Evolutionary conservation across 805 yeast genomes (phyloP).

Genomic region (Nakazawaea anatomiae): DNA sequence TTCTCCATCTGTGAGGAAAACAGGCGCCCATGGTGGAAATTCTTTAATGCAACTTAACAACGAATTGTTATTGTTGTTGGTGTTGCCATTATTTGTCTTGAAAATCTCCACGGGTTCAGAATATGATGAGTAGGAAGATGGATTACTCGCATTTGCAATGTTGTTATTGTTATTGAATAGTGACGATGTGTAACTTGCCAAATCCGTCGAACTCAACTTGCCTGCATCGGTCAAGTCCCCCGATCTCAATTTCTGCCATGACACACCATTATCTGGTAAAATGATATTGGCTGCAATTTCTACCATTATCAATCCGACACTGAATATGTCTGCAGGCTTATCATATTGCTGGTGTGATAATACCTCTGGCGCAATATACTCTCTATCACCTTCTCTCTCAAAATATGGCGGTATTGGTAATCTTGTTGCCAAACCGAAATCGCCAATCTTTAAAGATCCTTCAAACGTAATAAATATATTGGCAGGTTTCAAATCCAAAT

Average conservation of each 20-base stretch:
- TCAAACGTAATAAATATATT: slow-evolving; percentile 92
- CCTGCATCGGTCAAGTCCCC: slow-evolving; percentile 97
- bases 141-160: slow-evolving; percentile 12
- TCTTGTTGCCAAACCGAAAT: slow-evolving; percentile 89
- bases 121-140: slow-evolving; percentile 11
- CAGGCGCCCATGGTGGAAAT: slow-evolving; percentile 85
- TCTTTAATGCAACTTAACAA: slow-evolving; percentile 17
- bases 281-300: slow-evolving; percentile 95
- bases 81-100: neutral
- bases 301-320: slow-evolving; percentile 88
- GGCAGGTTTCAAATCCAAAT: slow-evolving; percentile 92
- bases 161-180: slow-evolving; percentile 9
- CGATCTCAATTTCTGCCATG: slow-evolving; percentile 93
- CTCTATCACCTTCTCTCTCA: slow-evolving; percentile 96
- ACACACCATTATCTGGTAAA: slow-evolving; percentile 91
- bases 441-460: slow-evolving; percentile 91
- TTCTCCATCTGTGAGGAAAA: slow-evolving; percentile 67
- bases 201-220: slow-evolving; percentile 66
- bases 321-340: slow-evolving; percentile 89
- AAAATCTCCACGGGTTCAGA: slow-evolving; percentile 7
- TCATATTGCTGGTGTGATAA: slow-evolving; percentile 77
- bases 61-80: slow-evolving; percentile 9
- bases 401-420: slow-evolving; percentile 66
- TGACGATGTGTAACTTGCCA: slow-evolving; percentile 25
- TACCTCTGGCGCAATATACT: slow-evolving; percentile 96